phyloP scores from a whole-genome alignment of 306 rosid genomes.

The Albizia julibrissin region DNA sequence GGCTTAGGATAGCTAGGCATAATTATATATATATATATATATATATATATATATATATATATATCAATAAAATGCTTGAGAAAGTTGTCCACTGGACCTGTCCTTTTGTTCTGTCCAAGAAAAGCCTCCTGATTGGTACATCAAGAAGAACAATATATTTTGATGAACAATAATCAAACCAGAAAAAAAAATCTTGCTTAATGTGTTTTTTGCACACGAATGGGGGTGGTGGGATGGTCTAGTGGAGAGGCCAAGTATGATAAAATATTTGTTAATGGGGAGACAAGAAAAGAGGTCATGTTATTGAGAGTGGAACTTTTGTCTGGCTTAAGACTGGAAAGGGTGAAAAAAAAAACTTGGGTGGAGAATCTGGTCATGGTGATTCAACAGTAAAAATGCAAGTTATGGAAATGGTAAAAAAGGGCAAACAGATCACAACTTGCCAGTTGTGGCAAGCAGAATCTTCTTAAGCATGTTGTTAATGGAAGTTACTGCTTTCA shows the following conservation, averaged over 20 bases:
- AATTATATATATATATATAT: no score
- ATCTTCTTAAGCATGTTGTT: not conserved
- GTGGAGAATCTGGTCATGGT: slow-evolving; percentile 37
- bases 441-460: not conserved
- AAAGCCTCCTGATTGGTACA: not conserved
- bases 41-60: no score
- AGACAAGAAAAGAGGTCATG: slow-evolving; percentile 46
- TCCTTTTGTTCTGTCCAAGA: slow-evolving; percentile 5
- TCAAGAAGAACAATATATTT: not conserved
- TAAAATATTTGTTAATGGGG: slow-evolving; percentile 44
- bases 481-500: not conserved
- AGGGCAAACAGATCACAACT: not conserved
- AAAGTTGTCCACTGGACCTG: slow-evolving; percentile 37
- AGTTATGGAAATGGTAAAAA: not conserved
- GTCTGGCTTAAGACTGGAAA: not conserved
- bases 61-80: slow-evolving; percentile 27
- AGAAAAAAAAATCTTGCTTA: not conserved
- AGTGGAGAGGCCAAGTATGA: slow-evolving; percentile 37
- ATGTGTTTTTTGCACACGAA: not conserved
- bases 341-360: not conserved
- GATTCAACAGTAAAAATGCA: slow-evolving; percentile 5
- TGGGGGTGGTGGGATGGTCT: slow-evolving; percentile 7
- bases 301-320: slow-evolving; percentile 37
- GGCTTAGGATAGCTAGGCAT: slow-evolving; percentile 22
- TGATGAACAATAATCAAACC: not conserved